phyloP scores from a whole-genome alignment of 805 yeast species.

The Kuraishia hungarica region DNA sequence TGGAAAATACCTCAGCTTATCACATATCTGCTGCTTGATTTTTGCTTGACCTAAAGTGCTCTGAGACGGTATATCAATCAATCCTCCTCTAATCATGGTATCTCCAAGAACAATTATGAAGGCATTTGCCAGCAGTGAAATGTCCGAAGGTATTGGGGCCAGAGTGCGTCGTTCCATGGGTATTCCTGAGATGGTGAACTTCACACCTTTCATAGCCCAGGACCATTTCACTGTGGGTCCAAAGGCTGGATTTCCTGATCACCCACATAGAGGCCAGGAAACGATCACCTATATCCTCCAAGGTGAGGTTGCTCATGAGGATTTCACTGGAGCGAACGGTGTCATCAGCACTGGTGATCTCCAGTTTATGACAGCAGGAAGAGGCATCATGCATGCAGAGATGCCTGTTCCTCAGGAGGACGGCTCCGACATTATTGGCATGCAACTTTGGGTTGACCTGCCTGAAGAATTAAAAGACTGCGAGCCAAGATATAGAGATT shows the following conservation, averaged over 20 bases:
- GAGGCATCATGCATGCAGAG: conserved; percentile 79
- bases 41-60: too few species aligned
- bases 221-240: conserved; percentile 66
- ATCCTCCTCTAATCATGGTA: neutral
- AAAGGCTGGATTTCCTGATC: conserved; percentile 77
- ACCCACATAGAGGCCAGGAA: conserved; percentile 78
- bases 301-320: conserved; percentile 73
- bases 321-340: conserved; percentile 78
- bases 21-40: too few species aligned
- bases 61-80: too few species aligned
- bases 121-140: conserved; percentile 52
- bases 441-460: conserved; percentile 85
- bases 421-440: conserved; percentile 46
- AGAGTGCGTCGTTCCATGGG: conserved; percentile 78
- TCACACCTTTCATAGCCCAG: conserved; percentile 73
- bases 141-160: conserved; percentile 83
- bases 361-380: conserved; percentile 92
- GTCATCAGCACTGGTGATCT: conserved; percentile 72
- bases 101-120: conserved; percentile 38
- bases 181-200: conserved; percentile 53
- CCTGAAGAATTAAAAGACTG: conserved; percentile 55
- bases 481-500: conserved; percentile 73
- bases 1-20: too few species aligned
- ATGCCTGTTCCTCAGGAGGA: conserved; percentile 50
- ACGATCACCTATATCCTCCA: conserved; percentile 62